Conservation (phyloP, 805 yeast species). For the Danielia reshetovae region DNA sequence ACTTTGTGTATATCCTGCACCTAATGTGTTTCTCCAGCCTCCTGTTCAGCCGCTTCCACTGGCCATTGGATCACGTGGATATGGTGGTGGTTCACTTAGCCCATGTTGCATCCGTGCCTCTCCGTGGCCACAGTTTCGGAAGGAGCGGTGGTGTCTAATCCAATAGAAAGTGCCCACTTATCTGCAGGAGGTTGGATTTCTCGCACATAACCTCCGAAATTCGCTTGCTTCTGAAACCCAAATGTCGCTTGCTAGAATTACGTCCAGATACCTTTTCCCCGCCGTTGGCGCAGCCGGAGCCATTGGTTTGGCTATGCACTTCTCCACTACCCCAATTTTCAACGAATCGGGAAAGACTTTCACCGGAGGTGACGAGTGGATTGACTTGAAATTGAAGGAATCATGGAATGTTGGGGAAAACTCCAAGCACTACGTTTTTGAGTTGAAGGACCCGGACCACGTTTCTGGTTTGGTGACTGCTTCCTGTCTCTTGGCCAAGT, state of each 20-base stretch:
- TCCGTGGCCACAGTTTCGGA: no score
- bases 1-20: no score
- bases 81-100: no score
- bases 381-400: slow-evolving; percentile 58
- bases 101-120: no score
- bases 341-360: slow-evolving; percentile 47
- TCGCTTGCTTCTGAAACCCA: neutral
- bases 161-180: neutral
- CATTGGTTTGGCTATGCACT: slow-evolving; percentile 30
- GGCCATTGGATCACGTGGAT: no score
- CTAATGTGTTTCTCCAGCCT: no score
- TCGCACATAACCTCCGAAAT: neutral
- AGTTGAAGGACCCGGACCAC: slow-evolving; percentile 61
- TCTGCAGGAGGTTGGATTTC: neutral
- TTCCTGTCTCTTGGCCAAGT: slow-evolving; percentile 77
- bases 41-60: no score
- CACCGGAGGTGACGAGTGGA: slow-evolving; percentile 64
- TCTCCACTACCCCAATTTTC: slow-evolving; percentile 21
- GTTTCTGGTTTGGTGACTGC: slow-evolving; percentile 77
- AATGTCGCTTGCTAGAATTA: slow-evolving; percentile 21
- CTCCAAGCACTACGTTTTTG: slow-evolving; percentile 68
- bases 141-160: no score
- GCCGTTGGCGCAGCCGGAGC: slow-evolving; percentile 32
- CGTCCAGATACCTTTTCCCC: slow-evolving; percentile 27
- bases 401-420: slow-evolving; percentile 51